Evolutionary conservation across 257 asterid species (phyloP), one percentile per base, ranked within the genome.

Genomic region (Salvia rosmarinus): DNA sequence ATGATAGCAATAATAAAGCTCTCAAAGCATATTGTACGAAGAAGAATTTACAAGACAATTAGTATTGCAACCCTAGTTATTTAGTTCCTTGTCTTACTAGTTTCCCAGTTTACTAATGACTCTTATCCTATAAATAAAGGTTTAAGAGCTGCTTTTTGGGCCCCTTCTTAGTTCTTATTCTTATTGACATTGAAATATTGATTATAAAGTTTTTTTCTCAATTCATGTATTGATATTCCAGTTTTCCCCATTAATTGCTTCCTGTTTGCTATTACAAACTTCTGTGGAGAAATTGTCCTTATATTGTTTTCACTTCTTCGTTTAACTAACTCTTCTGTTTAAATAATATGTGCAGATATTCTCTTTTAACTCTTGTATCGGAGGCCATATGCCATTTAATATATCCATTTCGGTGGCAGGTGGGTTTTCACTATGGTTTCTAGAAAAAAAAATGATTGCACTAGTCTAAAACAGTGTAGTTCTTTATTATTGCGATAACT

Each of bases 401-500:
- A 67, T 94, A 94, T 81, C 99, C 99, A 68, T 94, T 94, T 81
- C 94, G 96, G 37, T 94, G 99, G 99, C 99, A 94, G 99, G 99
- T 94, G 39, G 49, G 11, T 55, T 67, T 52, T 73, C 8, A 65
- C 61, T 43, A 19, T 61, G 28, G 54, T 57, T 71, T 70, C 59
- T 65, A 20, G 10, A n/a, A n/a, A 6, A 32, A 55, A 34, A 60
- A 42, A 10, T 25, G 6, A 35, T 61, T 61, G 50, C 17, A 35
- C 5, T 37, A 11, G 62, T 25, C 39, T 11, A 10, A 55, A 23
- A 55, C 39, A 25, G 17, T 40, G 39, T 40, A 37, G 68, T 62
- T 62, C 55, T 21, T 64, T 42, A 46, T 21, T 44, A 20, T 14
- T 40, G 13, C 13, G 23, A 42, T 64, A 44, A 43, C 71, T 35